Evolutionary conservation across 257 asterid genomes (phyloP).

Genomic region (Verbena officinalis): DNA sequence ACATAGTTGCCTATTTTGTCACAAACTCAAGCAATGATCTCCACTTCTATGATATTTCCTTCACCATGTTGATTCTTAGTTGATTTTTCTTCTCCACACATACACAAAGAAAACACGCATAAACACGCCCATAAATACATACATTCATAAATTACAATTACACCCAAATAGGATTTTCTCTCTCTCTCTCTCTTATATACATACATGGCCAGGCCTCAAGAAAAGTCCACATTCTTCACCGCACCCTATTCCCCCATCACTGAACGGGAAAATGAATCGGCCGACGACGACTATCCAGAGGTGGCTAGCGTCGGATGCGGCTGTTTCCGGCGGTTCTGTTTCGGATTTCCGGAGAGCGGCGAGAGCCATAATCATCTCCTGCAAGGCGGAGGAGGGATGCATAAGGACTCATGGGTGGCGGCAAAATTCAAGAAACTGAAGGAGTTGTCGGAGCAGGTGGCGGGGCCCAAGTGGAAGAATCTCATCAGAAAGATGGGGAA

Average conservation of each 20-base stretch:
- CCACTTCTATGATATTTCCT: slow-evolving; percentile 21
- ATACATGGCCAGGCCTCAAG: slow-evolving; percentile 17
- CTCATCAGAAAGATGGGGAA: slow-evolving; percentile 44
- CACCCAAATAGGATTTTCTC: not conserved
- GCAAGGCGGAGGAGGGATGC: slow-evolving; percentile 26
- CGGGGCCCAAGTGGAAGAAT: slow-evolving; percentile 63
- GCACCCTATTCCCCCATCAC: slow-evolving; percentile 32
- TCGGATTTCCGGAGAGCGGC: slow-evolving; percentile 28
- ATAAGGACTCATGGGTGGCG: slow-evolving; percentile 37
- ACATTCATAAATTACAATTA: not conserved
- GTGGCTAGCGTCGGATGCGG: slow-evolving; percentile 33
- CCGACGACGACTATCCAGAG: slow-evolving; percentile 7
- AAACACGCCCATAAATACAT: not conserved
- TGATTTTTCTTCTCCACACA: slow-evolving; percentile 21
- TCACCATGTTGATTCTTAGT: not conserved
- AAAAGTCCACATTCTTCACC: not conserved
- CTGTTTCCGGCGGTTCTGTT: slow-evolving; percentile 41
- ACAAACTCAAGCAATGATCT: not conserved
- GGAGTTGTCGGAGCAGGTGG: slow-evolving; percentile 52
- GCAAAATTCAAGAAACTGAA: slow-evolving; percentile 37
- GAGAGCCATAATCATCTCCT: slow-evolving; percentile 29
- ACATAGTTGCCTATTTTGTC: not conserved
- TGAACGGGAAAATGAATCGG: slow-evolving; percentile 13
- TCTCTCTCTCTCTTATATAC: not conserved
- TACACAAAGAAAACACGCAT: slow-evolving; percentile 28